Base-by-base conservation (phyloP, 176 grass and related monocot genomes). In the Metroxylon sagu region DNA sequence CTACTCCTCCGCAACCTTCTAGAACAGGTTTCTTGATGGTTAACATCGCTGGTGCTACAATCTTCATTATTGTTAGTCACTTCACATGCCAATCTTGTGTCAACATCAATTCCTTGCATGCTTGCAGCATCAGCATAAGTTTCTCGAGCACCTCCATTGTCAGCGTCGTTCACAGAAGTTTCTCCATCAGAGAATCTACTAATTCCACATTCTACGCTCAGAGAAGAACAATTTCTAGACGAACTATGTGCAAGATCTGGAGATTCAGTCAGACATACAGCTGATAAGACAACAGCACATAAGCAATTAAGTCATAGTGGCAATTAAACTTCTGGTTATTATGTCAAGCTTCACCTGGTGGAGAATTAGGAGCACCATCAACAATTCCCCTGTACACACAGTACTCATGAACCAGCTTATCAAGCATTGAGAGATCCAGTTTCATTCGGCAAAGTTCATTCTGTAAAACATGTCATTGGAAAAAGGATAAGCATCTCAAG, bases 381-480 rank as follows among this genome's bases (percentile, higher is more conserved):
- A 92, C 76, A 60, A 98, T 83, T 43, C 93, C 93, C 79, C 93
- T 85, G 59, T 98, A 98, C 73, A 92, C 54, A 75, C 93, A 98
- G 54, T 98, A 98, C 70, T 98, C 93, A 5, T 89, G 93, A 43
- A 98, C 84, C 85, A 98, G 81, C 86, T 89, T 88, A 80, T 98
- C 87, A 76, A 98, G 71, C 72, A 87, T 71, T 17, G 81, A 74
- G 64, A 88, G 72, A 72, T 98, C 87, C 77, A 98, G 31, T 81
- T 92, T 98, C 76, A 98, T 98, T 72, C 84, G 82, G 70, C 87
- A 92, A 57, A 92, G 54, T 70, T 98, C 93, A 28, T 92, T 98
- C 93, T 98, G 87, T 6, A 67, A 87, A 49, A 18, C 50, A 28
- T 16, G 23, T 18, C 14, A 55, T 43, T 43, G 35, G 35, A 43